A percentile compares a stretch with the other conserved stretches of the same genome.
Evolutionary conservation across 345 rosid species (phyloP).

Genomic region (Pugionium cornutum): DNA sequence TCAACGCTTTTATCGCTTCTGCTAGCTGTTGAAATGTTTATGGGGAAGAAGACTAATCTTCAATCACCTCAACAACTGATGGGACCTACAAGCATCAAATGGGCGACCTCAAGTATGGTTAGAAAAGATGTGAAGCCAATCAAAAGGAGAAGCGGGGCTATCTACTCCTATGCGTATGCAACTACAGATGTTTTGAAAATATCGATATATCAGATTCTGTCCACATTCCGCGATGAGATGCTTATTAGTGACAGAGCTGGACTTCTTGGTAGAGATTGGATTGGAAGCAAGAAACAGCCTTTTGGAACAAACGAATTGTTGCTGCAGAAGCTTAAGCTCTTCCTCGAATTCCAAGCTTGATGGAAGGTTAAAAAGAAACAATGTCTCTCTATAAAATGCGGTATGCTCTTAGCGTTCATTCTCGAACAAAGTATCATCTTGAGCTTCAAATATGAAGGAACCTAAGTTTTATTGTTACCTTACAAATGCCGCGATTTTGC

Average conservation of each 20-base stretch:
- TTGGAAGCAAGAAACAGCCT: constrained; percentile 50
- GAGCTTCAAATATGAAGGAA: background rate
- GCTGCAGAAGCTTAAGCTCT: constrained; percentile 66
- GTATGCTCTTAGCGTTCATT: background rate
- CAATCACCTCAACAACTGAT: constrained; percentile 61
- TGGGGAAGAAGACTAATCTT: constrained; percentile 79
- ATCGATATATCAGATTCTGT: constrained; percentile 68
- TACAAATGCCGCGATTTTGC: constrained; percentile 30
- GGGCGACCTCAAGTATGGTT: constrained; percentile 60
- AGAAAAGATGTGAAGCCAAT: constrained; percentile 55
- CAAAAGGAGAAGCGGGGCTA: constrained; percentile 53
- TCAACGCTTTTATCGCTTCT: constrained; percentile 76
- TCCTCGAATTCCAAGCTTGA: constrained; percentile 71
- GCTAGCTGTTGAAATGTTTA: constrained; percentile 74
- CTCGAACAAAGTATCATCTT: background rate
- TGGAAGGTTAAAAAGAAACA: background rate
- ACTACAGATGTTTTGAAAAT: constrained; percentile 72
- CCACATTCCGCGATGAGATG: constrained; percentile 81
- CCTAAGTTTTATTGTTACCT: constrained; percentile 7
- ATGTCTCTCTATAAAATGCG: background rate
- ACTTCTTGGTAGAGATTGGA: constrained; percentile 81
- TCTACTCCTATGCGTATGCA: constrained; percentile 66
- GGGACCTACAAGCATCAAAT: constrained; percentile 72
- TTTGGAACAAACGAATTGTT: constrained; percentile 70
- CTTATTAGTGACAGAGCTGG: constrained; percentile 57